These are phyloP conservation scores for Dendryphion nanum DNA, from an alignment of 2,329 filamentous ascomycete species.

Conservation along the genomic window DNA sequence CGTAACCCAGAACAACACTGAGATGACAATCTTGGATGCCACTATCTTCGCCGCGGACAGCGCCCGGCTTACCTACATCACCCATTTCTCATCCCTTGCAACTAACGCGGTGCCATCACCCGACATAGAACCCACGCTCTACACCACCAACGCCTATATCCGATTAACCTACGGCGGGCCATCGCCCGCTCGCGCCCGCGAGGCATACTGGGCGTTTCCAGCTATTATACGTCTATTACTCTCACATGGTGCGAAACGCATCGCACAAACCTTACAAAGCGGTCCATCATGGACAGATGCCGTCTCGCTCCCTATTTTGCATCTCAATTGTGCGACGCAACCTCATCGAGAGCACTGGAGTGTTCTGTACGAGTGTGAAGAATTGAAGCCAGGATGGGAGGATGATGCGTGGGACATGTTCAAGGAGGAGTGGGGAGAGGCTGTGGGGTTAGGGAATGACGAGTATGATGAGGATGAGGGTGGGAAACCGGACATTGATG, in stretches of 20 bases:
- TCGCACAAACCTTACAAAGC: not conserved
- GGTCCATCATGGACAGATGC: constrained; percentile 1
- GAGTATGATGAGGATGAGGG: constrained; percentile 1
- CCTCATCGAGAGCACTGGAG: constrained; percentile 2
- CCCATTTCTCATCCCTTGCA: not conserved
- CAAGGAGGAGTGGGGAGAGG: no score
- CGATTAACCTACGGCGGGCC: constrained; percentile 1
- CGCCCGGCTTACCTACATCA: constrained; percentile 2
- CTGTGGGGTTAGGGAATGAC: no score
- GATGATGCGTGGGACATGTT: constrained; percentile 1
- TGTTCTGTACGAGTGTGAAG: constrained; percentile 1
- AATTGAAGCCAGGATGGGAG: not conserved
- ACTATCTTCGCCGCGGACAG: constrained; percentile 1
- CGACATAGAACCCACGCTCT: constrained; percentile 2
- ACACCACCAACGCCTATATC: constrained; percentile 2
- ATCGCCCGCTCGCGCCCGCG: not conserved
- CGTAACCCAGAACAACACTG: constrained; percentile 4
- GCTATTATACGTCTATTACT: constrained; percentile 1
- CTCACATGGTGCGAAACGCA: not conserved
- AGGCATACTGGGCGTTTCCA: constrained; percentile 4
- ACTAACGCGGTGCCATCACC: no score
- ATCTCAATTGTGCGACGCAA: constrained; percentile 1
- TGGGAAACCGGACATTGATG: constrained; percentile 1
- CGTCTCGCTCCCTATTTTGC: not conserved
- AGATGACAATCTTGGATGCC: constrained; percentile 5